These are phyloP conservation scores for Pichia scutulata DNA, from an alignment of 805 yeast genomes.

Conservation along the genomic window DNA sequence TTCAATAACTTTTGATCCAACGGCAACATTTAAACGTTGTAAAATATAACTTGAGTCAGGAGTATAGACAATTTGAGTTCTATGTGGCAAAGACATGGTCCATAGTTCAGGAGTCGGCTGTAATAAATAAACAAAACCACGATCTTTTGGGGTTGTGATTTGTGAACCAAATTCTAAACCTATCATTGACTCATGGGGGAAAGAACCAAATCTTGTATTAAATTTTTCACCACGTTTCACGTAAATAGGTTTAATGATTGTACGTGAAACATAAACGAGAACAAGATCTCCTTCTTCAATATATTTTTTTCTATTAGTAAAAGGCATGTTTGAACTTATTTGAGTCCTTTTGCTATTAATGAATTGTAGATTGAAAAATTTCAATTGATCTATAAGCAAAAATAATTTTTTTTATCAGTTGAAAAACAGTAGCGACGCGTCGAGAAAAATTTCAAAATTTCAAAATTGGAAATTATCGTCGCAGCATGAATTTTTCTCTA, in stretches of 20 bases:
- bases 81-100: constrained; percentile 92
- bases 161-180: constrained; percentile 82
- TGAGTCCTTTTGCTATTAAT: background rate
- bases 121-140: constrained; percentile 78
- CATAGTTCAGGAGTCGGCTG: constrained; percentile 95
- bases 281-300: constrained; percentile 85
- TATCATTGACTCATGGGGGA: constrained; percentile 77
- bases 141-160: constrained; percentile 58
- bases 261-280: constrained; percentile 77
- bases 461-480: background rate
- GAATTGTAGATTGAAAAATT: background rate
- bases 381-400: background rate
- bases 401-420: background rate
- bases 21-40: constrained; percentile 66
- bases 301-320: constrained; percentile 45
- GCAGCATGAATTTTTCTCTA: background rate
- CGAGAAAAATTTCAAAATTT: background rate
- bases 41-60: constrained; percentile 90
- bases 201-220: constrained; percentile 85
- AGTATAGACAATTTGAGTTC: constrained; percentile 96
- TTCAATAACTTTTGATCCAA: constrained; percentile 79
- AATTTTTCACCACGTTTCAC: constrained; percentile 53
- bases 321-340: constrained; percentile 17
- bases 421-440: background rate
- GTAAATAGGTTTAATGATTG: constrained; percentile 65